Evolutionary conservation across 257 asterid genomes (phyloP).

Genomic region (Scutellaria galericulata): DNA sequence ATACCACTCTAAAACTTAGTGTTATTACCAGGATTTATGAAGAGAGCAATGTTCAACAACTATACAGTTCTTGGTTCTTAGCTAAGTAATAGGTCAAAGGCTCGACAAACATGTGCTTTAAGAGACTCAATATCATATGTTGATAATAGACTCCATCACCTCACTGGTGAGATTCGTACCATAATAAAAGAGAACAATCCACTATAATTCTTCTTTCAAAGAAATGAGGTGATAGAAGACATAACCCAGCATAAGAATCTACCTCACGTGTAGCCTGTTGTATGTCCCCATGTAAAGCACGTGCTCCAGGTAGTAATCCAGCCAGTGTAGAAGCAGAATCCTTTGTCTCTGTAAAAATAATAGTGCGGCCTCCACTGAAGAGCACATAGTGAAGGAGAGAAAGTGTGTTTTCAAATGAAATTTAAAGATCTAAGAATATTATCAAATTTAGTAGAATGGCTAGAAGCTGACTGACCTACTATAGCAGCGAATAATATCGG

Average conservation of each 20-base stretch:
- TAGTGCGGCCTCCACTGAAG: slow-evolving; percentile 89
- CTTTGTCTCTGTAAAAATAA: slow-evolving; percentile 92
- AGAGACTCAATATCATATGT: too few relatives aligned
- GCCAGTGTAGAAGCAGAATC: slow-evolving; percentile 88
- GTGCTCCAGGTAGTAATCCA: slow-evolving; percentile 91
- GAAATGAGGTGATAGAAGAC: too few relatives aligned
- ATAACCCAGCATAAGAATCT: not conserved
- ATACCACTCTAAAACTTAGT: too few relatives aligned
- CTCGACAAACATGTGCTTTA: too few relatives aligned
- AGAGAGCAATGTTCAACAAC: too few relatives aligned
- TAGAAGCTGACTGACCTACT: slow-evolving; percentile 70
- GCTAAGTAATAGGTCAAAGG: too few relatives aligned
- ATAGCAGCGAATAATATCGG: slow-evolving; percentile 91
- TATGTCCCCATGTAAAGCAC: slow-evolving; percentile 97
- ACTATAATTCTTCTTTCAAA: too few relatives aligned
- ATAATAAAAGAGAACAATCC: too few relatives aligned
- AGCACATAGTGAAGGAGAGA: not conserved
- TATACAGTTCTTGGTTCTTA: too few relatives aligned
- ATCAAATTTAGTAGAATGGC: not conserved
- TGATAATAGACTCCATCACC: too few relatives aligned
- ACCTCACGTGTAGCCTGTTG: slow-evolving; percentile 98
- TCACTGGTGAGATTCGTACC: too few relatives aligned
- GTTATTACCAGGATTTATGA: too few relatives aligned
- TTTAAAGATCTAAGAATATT: not conserved
- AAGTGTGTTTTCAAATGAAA: not conserved